Base-by-base conservation (phyloP, 75 land plant genomes). In the Ceratopteris richardii region DNA sequence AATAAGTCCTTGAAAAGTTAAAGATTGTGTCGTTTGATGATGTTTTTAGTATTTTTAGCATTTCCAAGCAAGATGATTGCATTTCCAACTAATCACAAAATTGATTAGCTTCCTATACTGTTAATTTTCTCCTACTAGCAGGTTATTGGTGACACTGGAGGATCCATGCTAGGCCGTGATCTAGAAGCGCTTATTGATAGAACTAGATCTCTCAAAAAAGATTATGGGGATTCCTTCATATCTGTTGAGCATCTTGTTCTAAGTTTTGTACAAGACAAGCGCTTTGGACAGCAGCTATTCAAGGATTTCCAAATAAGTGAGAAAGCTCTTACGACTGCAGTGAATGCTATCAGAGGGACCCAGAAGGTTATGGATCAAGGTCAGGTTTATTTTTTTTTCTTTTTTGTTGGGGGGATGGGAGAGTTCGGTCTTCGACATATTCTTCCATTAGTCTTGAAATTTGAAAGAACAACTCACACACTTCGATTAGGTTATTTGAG, bases 321-420 rank as follows among this genome's bases (percentile, higher is more conserved):
- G 44, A 88, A 82, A 65, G 64, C 62, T 30, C 62, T 92, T 31
- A 78, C 61, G 42, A 66, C 82, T 42, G 97, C 95, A 13, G 53
- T 88, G 27, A 63, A 77, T 44, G 54, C 90, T 58, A 77, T 92
- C 29, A 76, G 97, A 31, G 97, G 97, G 20, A 52, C 53, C 20
- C 95, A 92, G 51, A 77, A 73, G 60, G 97, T 92, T 26, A 78
- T 77, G 31, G 97, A 92, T 61, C 97, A 92, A 82, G 86, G 97
- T 88, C 58, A 51, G 63, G n/a, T n/a, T n/a, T n/a, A n/a, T n/a
- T n/a, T n/a, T n/a, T n/a, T n/a, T n/a, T n/a, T n/a, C n/a, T n/a
- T n/a, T n/a, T n/a, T n/a, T n/a, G n/a, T n/a, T n/a, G n/a, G n/a
- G n/a, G n/a, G n/a, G n/a, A n/a, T n/a, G n/a, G n/a, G n/a, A n/a